phyloP scores from a whole-genome alignment of 2,329 filamentous ascomycete species.

The Myrmaecium sp. region DNA sequence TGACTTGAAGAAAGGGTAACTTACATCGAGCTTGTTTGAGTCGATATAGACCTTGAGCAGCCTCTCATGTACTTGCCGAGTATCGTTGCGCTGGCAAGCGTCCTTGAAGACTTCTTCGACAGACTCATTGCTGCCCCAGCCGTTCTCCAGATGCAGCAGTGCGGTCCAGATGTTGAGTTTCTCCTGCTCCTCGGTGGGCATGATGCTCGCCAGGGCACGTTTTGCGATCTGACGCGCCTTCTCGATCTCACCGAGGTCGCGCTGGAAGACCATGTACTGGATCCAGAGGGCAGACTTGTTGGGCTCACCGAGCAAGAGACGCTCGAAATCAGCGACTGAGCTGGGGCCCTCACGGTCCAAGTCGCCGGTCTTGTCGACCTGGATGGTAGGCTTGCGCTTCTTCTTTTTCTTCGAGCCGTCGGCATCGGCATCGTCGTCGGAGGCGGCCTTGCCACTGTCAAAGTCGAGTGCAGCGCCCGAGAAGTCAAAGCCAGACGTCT shows the following conservation, averaged over 20 bases:
- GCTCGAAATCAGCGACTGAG: slow-evolving; percentile 81
- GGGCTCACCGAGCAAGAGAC: slow-evolving; percentile 76
- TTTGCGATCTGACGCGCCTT: slow-evolving; percentile 82
- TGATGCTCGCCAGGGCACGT: slow-evolving; percentile 79
- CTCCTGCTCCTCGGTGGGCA: slow-evolving; percentile 76
- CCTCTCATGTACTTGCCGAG: slow-evolving; percentile 74
- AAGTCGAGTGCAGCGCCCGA: slow-evolving; percentile 42
- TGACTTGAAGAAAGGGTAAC: slow-evolving; percentile 13
- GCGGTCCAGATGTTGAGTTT: slow-evolving; percentile 95
- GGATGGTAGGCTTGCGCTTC: slow-evolving; percentile 56
- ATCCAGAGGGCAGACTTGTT: slow-evolving; percentile 93
- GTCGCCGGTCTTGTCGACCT: slow-evolving; percentile 81
- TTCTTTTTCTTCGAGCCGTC: slow-evolving; percentile 54
- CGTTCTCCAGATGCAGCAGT: slow-evolving; percentile 82
- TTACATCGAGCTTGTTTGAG: slow-evolving; percentile 67
- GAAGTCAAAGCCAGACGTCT: slow-evolving; percentile 75
- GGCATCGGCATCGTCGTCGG: slow-evolving; percentile 33
- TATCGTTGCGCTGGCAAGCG: slow-evolving; percentile 86
- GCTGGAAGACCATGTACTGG: slow-evolving; percentile 96
- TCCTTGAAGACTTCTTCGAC: slow-evolving; percentile 79
- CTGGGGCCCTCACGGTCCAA: slow-evolving; percentile 79
- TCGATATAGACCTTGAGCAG: slow-evolving; percentile 91
- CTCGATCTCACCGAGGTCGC: slow-evolving; percentile 74
- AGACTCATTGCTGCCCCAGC: slow-evolving; percentile 68
- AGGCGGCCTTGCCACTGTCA: slow-evolving; percentile 38